Base-by-base conservation (phyloP, 192 early-diverging fungal species). In the Coemansia nantahalensis region DNA sequence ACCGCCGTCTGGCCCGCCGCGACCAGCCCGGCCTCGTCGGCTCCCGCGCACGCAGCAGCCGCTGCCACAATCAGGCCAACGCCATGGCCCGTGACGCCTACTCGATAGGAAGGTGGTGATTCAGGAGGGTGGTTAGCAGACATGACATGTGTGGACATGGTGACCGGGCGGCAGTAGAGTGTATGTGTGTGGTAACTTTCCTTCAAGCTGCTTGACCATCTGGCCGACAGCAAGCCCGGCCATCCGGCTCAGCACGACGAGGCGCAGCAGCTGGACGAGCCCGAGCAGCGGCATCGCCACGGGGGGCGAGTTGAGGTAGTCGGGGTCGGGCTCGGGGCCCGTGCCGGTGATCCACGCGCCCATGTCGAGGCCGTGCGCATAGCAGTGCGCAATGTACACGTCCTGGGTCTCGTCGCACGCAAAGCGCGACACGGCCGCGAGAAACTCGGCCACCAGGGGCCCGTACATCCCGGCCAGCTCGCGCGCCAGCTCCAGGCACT, bases 31-130 rank as follows among this genome's bases (percentile, higher is more conserved):
- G 86, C 51, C 15, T 45, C 22, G 11, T 87, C 78, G 38, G 85
- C 82, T 16, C 84, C 84, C 28, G 78, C 58, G 17, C 90, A 86
- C 9, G 86, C 54, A 1, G 92, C 81, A 57, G 93, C 86, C 28
- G 90, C 94, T 13, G 90, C 86, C 1, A 92, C 90, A 17, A 90
- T 82, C 46, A 95, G 81, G 34, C 94, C 94, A 55, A 94, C 92
- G 42, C 85, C 86, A 61, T 95, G 92, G 45, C 92, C 94, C 26
- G 90, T 88, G 35, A 90, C 80, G n/a, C 83, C 86, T 65, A 79
- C 70, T 77, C 31, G 10, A 5, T 6, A 1, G 10, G 10, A 6
- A 11, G 31, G 5, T 5, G 31, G 31, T 9, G 10, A 24, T 24
- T 5, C 3, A 23, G 5, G 3, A 41, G 16, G 21, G 3, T 11